Evolutionary conservation across 2,329 filamentous ascomycete species (phyloP), one percentile per base, ranked within the genome.

Genomic region (Metarhizium robertsii): DNA sequence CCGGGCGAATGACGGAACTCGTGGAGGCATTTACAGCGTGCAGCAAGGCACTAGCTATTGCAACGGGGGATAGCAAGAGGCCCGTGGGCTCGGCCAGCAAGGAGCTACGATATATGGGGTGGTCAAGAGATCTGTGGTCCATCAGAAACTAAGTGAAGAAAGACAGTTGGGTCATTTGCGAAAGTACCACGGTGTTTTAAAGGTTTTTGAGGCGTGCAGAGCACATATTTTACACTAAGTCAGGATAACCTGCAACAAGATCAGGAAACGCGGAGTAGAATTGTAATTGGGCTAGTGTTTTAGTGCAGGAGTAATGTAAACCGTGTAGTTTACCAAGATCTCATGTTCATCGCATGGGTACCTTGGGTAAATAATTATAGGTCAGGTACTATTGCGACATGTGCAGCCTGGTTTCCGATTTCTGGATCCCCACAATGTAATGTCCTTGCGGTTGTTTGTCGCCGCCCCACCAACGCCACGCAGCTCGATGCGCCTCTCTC

Each of bases 11-110:
- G 83, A 80, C 81, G 64, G 88, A 92, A 72, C 75, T 94, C 45
- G 80, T 92, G 13, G 83, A 88, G 65, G 81, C 81, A 11, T 85
- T 97, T 66, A 90, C 92, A 1, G 77, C 83, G 53, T 86, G 85
- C 55, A 91, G 88, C 70, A 88, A 89, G 70, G 84, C 86, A 2
- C 81, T 88, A 57, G 79, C 82, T 1, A 76, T 82, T 53, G 76
- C 72, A 57, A 76, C 77, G 11, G 75, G 72, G 18, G 80, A 83
- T 59, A 30, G 25, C 45, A 83, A 82, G 71, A 79, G 78, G 62
- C 66, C 70, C 4, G 62, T 72, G 2, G 73, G 75, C 11, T 72
- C 74, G 6, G 75, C 72, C 60, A 80, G 74, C 63, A 86, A 84
- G 72, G 84, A 81, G 71, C 70, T 83, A 62, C 75, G 80, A 46